phyloP scores from a whole-genome alignment of 257 asterid genomes.

The Plantago elongata region DNA sequence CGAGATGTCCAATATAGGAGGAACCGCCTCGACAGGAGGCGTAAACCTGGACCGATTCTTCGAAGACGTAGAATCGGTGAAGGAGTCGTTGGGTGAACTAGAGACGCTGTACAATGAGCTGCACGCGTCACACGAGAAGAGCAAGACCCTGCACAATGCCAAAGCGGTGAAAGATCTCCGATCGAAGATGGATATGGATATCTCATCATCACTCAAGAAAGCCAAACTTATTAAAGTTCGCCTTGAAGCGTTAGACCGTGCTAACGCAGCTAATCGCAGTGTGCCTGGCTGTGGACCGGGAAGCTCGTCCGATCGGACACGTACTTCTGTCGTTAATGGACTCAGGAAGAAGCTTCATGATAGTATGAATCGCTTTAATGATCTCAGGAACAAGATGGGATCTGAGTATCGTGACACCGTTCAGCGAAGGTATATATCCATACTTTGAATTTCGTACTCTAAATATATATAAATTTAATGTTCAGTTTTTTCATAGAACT shows the following conservation, averaged over 20 bases:
- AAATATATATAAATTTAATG: no score
- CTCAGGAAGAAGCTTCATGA: conserved; percentile 59
- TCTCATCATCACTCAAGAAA: conserved; percentile 33
- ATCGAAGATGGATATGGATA: conserved; percentile 29
- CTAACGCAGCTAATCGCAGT: conserved; percentile 60
- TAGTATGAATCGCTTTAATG: conserved; percentile 52
- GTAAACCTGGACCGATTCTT: conserved; percentile 31
- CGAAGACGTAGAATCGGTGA: conserved; percentile 33
- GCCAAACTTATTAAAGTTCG: conserved; percentile 51
- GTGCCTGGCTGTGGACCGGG: conserved; percentile 69
- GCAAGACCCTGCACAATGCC: conserved; percentile 37
- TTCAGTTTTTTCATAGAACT: no score
- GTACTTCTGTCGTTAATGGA: conserved; percentile 70
- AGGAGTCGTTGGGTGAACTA: conserved; percentile 29
- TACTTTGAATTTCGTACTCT: no score
- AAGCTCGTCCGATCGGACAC: conserved; percentile 61
- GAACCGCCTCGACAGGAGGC: conserved; percentile 19
- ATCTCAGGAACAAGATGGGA: conserved; percentile 44
- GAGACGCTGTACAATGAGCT: conserved; percentile 22
- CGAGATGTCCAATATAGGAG: conserved; percentile 35
- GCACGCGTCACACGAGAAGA: conserved; percentile 24
- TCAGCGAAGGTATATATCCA: conserved; percentile 26
- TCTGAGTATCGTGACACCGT: conserved; percentile 59
- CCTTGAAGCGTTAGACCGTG: conserved; percentile 45
- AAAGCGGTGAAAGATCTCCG: conserved; percentile 30